Evolutionary conservation across 2,329 filamentous ascomycete species (phyloP), one percentile per base, ranked within the genome.

Genomic region (Coleophoma eucalyptorum): DNA sequence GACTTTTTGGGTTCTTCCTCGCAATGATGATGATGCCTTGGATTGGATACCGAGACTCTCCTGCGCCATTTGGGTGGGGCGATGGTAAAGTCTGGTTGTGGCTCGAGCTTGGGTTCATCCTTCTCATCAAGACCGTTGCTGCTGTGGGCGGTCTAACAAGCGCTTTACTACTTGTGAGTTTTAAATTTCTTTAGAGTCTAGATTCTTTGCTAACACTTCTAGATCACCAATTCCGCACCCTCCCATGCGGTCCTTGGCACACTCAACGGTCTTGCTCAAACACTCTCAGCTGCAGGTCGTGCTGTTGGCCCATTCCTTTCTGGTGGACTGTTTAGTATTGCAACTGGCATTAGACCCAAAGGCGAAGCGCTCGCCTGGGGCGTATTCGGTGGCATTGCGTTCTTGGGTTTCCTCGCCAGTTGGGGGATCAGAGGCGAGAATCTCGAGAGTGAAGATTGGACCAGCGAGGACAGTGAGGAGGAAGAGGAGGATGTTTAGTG

Each of bases 181-280:
- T 40, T 43, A 16, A 18, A 20, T 18, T 32, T 49, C 5, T 21
- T 19, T 33, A n/a, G 21, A 15, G n/a, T 19, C 21, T 32, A 48
- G 31, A 40, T 13, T 2, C 16, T 4, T 18, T 13, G 15, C n/a
- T 37, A n/a, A 38, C 33, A 43, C 41, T 47, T 35, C 20, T 55
- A 93, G 89, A 92, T 99, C 58, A 97, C 91, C 35, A 99, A 99
- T 62, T 95, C 89, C 1, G 90, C 91, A 0, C 89, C 91, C 0
- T 90, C 92, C 7, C 82, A 93, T 67, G 84, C 87, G 5, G 91
- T 89, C 0, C 79, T 99, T 0, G 94, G 94, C 3, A 91, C 90
- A 0, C 77, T 99, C 21, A 97, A 99, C 63, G 94, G 94, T 10
- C 80, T 97, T 32, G 94, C 94, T 0, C 94, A 99, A 69, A 96